Evolutionary conservation across 768 basidiomycete species (phyloP).

Genomic region (Pleurotus cornucopiae): DNA sequence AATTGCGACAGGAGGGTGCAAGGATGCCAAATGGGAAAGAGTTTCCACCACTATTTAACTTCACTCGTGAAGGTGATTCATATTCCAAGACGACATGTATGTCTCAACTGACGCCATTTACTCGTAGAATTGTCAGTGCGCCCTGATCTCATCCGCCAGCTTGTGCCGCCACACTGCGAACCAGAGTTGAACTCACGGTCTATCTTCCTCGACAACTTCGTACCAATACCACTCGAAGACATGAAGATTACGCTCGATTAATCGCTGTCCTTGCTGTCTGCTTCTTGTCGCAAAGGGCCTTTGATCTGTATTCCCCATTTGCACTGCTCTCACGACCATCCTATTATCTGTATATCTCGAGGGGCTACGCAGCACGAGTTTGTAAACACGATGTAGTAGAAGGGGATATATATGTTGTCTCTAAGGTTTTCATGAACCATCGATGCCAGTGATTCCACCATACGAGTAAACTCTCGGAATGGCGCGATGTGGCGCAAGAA

Average conservation of each 20-base stretch:
- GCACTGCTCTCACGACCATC: not conserved
- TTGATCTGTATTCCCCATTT: constrained; percentile 3
- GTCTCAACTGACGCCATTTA: not conserved
- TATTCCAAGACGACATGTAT: not conserved
- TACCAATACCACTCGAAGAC: constrained; percentile 96
- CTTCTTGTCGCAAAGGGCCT: not conserved
- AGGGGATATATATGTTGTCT: constrained; percentile 1
- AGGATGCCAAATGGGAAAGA: constrained; percentile 97
- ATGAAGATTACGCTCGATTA: constrained; percentile 91
- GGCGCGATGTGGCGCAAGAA: constrained; percentile 42
- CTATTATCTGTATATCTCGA: not conserved
- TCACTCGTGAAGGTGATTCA: constrained; percentile 87
- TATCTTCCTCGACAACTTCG: constrained; percentile 87
- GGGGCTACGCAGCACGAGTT: not conserved
- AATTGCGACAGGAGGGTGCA: constrained; percentile 84
- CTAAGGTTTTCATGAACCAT: not conserved
- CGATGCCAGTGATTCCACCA: not conserved
- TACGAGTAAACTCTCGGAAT: constrained; percentile 17
- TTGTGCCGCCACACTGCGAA: constrained; percentile 90
- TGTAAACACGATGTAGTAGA: constrained; percentile 9
- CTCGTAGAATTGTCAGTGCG: constrained; percentile 87
- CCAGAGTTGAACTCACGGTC: constrained; percentile 81
- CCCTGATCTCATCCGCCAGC: constrained; percentile 87
- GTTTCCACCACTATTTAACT: constrained; percentile 92
- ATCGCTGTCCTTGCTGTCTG: constrained; percentile 22